Conservation (phyloP, 148 eudicot genomes). For the Persicaria maculosa region DNA sequence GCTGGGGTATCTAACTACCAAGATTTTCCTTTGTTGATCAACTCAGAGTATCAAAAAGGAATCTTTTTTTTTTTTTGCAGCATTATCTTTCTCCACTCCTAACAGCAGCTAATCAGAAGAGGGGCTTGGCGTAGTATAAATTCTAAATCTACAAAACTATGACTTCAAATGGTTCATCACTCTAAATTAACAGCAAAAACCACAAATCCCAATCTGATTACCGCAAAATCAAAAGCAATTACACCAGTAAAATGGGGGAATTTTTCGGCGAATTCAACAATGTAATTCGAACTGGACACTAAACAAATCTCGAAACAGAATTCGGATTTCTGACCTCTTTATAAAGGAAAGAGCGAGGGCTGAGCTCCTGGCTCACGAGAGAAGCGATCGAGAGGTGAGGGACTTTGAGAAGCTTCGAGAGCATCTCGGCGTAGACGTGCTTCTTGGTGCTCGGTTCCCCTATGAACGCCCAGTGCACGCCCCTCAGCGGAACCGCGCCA, state of each 20-base stretch:
- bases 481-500: constrained; percentile 16
- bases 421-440: constrained; percentile 28
- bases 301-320: background rate
- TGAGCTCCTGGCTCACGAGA: constrained; percentile 36
- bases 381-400: constrained; percentile 26
- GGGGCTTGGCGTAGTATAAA: background rate
- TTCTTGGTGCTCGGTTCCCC: constrained; percentile 34
- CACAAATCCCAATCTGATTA: background rate
- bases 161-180: background rate
- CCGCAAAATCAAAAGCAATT: background rate
- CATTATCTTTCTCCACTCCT: background rate
- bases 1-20: background rate
- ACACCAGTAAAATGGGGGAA: background rate
- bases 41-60: background rate
- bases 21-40: background rate
- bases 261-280: background rate
- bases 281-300: background rate
- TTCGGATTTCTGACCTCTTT: constrained; percentile 17
- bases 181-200: background rate
- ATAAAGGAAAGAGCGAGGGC: constrained; percentile 29
- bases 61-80: background rate
- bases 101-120: background rate
- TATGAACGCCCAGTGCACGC: constrained; percentile 44
- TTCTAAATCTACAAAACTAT: background rate
- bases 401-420: constrained; percentile 30